Base-by-base conservation (phyloP, 2,329 filamentous ascomycete species). In the Pseudogymnoascus destructans region DNA sequence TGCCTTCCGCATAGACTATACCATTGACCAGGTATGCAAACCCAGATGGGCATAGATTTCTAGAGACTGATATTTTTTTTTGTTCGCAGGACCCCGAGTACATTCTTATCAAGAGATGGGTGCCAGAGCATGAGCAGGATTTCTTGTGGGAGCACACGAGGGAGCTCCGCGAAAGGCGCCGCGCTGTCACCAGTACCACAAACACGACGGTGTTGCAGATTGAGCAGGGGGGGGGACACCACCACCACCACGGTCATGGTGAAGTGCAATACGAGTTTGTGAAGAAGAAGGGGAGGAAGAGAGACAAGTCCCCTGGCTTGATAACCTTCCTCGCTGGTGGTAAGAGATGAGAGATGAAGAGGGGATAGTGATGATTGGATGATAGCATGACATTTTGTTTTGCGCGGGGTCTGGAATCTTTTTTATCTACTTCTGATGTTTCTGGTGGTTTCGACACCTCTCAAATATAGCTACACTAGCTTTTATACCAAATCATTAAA, bases 81-180 rank as follows among this genome's bases (percentile, higher is more conserved):
- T 35, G 11, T 59, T 73, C 56, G 69, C 63, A 82, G 76, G 84
- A 90, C 65, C 77, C 80, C 15, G 81, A 86, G 52, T 90, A 81
- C 64, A 74, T 90, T 58, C 71, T 91, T 60, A 86, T 90, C 72
- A 87, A 86, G 70, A 77, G 82, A 59, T 87, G 81, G 81, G 81
- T 90, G 57, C 79, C 81, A 3, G 82, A 89, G 64, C 79, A 80
- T 61, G 80, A 89, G 67, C 86, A 89, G 66, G 79, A 88, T 60
- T 74, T 81, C 59, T 77, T 89, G 55, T 91, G 87, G 78, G 78
- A 80, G 42, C 85, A 90, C 71, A 89, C 86, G 2, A 77, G 77
- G 61, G 73, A 77, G 42, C 69, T 88, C 62, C 60, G 68, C 9
- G 68, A 69, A 55, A 60, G 63, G 11, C 60, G 67, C 57, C 58